Conservation (phyloP, 2,329 filamentous ascomycete species). For the Pseudogymnoascus sp. region DNA sequence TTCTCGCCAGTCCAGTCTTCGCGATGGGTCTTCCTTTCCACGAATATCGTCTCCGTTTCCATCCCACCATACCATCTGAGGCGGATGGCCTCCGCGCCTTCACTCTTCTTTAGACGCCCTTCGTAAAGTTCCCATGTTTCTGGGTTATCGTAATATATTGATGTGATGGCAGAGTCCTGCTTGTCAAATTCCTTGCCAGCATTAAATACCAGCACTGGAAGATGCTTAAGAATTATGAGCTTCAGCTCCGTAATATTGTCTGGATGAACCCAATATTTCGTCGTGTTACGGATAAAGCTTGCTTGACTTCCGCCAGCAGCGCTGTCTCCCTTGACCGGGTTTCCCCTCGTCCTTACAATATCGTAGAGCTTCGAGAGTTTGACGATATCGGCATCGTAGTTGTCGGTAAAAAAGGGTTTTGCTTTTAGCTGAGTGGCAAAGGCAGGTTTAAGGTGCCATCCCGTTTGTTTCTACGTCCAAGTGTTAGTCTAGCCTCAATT, state of each 20-base stretch:
- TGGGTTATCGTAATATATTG: slow-evolving; percentile 96
- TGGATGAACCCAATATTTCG: slow-evolving; percentile 98
- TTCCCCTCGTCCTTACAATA: slow-evolving; percentile 83
- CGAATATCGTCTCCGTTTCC: slow-evolving; percentile 89
- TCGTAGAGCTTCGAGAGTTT: slow-evolving; percentile 95
- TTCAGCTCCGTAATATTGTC: slow-evolving; percentile 98
- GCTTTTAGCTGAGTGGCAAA: slow-evolving; percentile 91
- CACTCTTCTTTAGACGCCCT: slow-evolving; percentile 92
- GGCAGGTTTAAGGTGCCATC: slow-evolving; percentile 88
- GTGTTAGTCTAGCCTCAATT: neutral
- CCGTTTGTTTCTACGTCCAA: slow-evolving; percentile 69
- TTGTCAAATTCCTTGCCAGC: slow-evolving; percentile 90
- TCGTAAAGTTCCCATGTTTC: slow-evolving; percentile 91
- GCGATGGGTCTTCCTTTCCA: slow-evolving; percentile 95
- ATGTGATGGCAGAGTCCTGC: slow-evolving; percentile 89
- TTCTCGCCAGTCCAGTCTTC: slow-evolving; percentile 99
- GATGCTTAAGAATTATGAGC: slow-evolving; percentile 93
- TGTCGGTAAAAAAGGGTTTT: slow-evolving; percentile 97
- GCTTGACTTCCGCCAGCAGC: slow-evolving; percentile 85
- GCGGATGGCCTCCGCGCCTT: slow-evolving; percentile 93
- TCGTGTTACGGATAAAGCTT: slow-evolving; percentile 93
- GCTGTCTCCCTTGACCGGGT: slow-evolving; percentile 86
- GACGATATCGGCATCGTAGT: slow-evolving; percentile 93
- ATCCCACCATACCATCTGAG: slow-evolving; percentile 97
- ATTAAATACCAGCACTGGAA: slow-evolving; percentile 96